phyloP scores from a whole-genome alignment of 306 rosid species.

The Lathyrus aphaca region DNA sequence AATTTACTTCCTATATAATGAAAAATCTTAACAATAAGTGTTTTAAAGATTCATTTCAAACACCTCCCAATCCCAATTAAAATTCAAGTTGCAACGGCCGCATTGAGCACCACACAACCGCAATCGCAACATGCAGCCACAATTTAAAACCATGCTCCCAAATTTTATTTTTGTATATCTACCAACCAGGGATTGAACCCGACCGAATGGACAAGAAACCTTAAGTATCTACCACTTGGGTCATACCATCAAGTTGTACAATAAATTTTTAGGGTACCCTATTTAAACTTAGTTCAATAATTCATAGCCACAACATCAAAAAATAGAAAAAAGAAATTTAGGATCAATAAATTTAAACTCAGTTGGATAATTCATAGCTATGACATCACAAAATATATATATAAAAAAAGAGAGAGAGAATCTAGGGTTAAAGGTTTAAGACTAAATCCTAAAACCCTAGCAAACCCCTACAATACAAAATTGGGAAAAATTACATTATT shows the following conservation, averaged over 20 bases:
- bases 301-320: not conserved
- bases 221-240: not conserved
- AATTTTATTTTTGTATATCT: not conserved
- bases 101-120: too few relatives aligned
- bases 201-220: not conserved
- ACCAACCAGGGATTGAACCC: not conserved
- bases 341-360: not conserved
- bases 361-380: not conserved
- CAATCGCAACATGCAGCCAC: too few relatives aligned
- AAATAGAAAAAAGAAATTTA: not conserved
- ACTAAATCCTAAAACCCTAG: constrained; percentile 27
- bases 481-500: not conserved
- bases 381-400: not conserved
- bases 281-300: not conserved
- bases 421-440: not conserved
- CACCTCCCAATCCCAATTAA: too few relatives aligned
- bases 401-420: not conserved
- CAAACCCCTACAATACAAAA: constrained; percentile 54
- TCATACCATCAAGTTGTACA: not conserved
- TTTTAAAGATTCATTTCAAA: too few relatives aligned
- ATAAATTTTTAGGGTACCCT: not conserved
- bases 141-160: too few relatives aligned
- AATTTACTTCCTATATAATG: too few relatives aligned
- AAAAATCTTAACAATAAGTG: too few relatives aligned
- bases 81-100: too few relatives aligned